Percentiles rank a stretch among this genome's conserved stretches.
Conservation (phyloP, 2,329 filamentous ascomycete genomes). For the Pleoardoris graminearum region DNA sequence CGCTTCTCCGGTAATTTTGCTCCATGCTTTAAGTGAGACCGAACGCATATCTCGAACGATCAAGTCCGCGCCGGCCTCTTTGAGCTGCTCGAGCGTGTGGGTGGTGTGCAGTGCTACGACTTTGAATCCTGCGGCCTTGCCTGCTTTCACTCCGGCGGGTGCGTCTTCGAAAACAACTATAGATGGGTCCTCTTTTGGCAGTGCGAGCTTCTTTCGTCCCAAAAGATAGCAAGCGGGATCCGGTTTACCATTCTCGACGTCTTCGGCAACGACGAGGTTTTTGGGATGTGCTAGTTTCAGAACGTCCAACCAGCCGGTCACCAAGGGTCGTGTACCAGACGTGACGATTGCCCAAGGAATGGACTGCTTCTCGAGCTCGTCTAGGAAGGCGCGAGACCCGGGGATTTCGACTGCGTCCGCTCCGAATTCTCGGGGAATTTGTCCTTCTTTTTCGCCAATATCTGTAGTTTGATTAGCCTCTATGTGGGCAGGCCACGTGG, state of each 20-base stretch:
- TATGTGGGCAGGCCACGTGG: conserved; percentile 3
- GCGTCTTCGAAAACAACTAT: conserved; percentile 87
- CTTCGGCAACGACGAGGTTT: conserved; percentile 55
- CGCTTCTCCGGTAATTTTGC: conserved; percentile 60
- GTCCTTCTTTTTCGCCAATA: conserved; percentile 74
- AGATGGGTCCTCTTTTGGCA: conserved; percentile 45
- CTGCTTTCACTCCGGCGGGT: conserved; percentile 79
- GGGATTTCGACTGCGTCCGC: conserved; percentile 82
- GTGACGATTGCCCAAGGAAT: conserved; percentile 82
- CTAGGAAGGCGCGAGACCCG: conserved; percentile 73
- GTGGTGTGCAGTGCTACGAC: conserved; percentile 86
- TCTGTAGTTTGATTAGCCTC: conserved; percentile 56
- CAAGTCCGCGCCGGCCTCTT: conserved; percentile 81
- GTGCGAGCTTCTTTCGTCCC: conserved; percentile 47
- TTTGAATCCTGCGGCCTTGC: conserved; percentile 82
- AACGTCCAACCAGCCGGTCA: conserved; percentile 55
- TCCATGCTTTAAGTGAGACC: conserved; percentile 63
- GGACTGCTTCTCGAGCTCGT: conserved; percentile 62
- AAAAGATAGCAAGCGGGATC: conserved; percentile 55
- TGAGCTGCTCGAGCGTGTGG: conserved; percentile 72
- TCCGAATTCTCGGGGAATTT: conserved; percentile 76
- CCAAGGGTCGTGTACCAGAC: conserved; percentile 53
- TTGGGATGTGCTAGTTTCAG: conserved; percentile 53
- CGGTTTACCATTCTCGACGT: conserved; percentile 54
- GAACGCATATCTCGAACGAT: conserved; percentile 79